Evolutionary conservation across 331 rosid species (phyloP).

Genomic region (Arachis monticola): DNA sequence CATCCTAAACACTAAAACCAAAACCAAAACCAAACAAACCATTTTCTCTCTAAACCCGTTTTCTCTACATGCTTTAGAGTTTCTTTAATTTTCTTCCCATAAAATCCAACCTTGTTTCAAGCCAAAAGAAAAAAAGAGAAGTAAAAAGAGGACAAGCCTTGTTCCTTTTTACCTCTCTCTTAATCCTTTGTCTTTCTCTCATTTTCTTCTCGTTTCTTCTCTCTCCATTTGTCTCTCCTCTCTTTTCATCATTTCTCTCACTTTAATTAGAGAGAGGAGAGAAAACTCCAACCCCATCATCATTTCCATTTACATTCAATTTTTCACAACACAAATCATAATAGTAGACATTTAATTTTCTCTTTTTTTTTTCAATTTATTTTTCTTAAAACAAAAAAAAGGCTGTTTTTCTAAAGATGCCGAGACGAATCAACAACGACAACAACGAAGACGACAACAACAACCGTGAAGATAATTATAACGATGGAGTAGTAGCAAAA

Average conservation of each 20-base stretch:
- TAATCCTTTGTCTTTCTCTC: not conserved
- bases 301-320: not conserved
- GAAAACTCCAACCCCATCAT: constrained; percentile 22
- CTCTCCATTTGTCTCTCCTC: constrained; percentile 28
- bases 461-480: not conserved
- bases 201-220: not conserved
- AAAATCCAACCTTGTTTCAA: not conserved
- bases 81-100: constrained; percentile 4
- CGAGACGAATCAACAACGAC: not conserved
- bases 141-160: constrained; percentile 20
- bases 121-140: constrained; percentile 7
- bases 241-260: constrained; percentile 31
- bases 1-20: constrained; percentile 15
- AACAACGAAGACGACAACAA: not conserved
- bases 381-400: too few relatives aligned
- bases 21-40: constrained; percentile 4
- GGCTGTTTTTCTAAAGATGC: not conserved
- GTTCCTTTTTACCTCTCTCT: not conserved
- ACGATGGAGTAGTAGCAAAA: constrained; percentile 16
- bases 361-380: not conserved
- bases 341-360: too few relatives aligned
- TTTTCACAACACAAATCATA: not conserved
- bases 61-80: constrained; percentile 2
- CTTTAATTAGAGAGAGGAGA: constrained; percentile 54
- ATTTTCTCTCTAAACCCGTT: constrained; percentile 13